Evolutionary conservation across 371 early-diverging fungal genomes (phyloP).

Genomic region (Chytridium lagenaria): DNA sequence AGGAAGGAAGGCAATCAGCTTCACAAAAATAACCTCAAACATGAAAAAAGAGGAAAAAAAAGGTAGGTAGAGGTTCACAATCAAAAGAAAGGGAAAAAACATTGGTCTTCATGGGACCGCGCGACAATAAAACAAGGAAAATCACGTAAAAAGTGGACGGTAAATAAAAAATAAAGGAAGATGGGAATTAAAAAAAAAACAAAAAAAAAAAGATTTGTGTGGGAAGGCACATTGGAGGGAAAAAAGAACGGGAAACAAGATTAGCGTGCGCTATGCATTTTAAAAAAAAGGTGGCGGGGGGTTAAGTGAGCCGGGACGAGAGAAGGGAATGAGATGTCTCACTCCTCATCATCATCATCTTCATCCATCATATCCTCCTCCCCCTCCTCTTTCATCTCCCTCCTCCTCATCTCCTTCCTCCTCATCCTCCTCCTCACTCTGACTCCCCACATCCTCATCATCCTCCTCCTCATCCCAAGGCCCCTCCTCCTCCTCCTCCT

Average conservation of each 20-base stretch:
- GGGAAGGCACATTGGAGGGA: too few species aligned
- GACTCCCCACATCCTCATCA: constrained; percentile 34
- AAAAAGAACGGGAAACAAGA: too few species aligned
- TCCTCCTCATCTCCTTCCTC: constrained; percentile 30
- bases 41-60: neutral
- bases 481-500: constrained; percentile 25
- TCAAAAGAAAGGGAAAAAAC: too few species aligned
- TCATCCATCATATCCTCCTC: constrained; percentile 3
- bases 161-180: constrained; percentile 8
- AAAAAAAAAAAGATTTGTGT: too few species aligned
- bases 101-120: too few species aligned
- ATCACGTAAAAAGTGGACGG: too few species aligned
- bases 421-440: constrained; percentile 26
- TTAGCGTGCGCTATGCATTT: too few species aligned
- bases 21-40: neutral
- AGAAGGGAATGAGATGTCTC: too few species aligned
- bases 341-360: constrained; percentile 18
- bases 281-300: too few species aligned
- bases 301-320: too few species aligned
- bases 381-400: constrained; percentile 22
- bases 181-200: too few species aligned
- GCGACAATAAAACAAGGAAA: too few species aligned
- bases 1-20: neutral
- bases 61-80: neutral
- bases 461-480: constrained; percentile 31